Base-by-base conservation (phyloP, 192 early-diverging fungal genomes). In the Coemansia sp. region DNA sequence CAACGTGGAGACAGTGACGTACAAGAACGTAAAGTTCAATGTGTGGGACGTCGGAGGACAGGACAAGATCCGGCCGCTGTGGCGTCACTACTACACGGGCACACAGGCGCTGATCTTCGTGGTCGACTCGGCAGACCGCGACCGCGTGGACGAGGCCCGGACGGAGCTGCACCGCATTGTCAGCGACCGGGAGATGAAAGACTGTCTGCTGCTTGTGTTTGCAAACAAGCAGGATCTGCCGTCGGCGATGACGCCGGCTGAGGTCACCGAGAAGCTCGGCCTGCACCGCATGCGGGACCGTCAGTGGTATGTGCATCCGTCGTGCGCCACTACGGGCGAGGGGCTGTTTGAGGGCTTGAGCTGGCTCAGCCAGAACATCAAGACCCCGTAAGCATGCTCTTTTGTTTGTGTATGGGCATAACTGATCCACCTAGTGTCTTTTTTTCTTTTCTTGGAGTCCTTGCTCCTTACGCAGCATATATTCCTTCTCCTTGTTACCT, bases 181-280 rank as follows among this genome's bases (percentile, higher is more conserved):
- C 68, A 88, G 91, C 48, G 97, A 98, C 81, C 93, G 93, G 63
- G 97, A 98, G 81, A 77, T 97, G 51, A 85, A 86, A 66, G 91
- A 93, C 49, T 86, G 94, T 1, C 87, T 91, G 46, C 74, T 98
- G 69, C 75, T 98, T 52, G 94, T 98, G 52, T 88, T 97, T 82
- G 97, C 97, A 34, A 98, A 98, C 69, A 98, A 98, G 83, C 97
- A 98, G 83, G 97, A 98, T 75, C 91, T 97, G 89, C 86, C 84
- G 53, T 91, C 92, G 15, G 95, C 97, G 20, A 91, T 97, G 90
- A 85, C 87, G 22, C 85, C 88, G 21, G 89, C 93, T 5, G 91
- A 97, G 79, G 90, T 98, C 3, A 88, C 91, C 8, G 91, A 97
- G 54, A 81, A 83, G 4, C 78, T 98, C 25, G 91, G 93, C 4